A percentile compares a stretch with the other conserved stretches of the same genome.
Conservation (phyloP, 495 filamentous ascomycete species). For the Beverwykella pulmonaria region DNA sequence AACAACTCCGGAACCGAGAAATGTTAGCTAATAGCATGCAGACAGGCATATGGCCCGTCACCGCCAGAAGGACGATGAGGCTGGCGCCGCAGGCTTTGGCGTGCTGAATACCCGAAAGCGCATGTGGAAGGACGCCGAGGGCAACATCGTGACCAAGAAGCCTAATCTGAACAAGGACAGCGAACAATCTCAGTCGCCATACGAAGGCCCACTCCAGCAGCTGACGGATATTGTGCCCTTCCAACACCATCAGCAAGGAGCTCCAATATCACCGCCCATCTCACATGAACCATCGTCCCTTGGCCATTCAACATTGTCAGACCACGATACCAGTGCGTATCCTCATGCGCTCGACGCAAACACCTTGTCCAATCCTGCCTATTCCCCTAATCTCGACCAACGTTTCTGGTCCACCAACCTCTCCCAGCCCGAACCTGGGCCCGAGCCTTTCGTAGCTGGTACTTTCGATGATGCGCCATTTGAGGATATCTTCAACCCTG, state of each 20-base stretch:
- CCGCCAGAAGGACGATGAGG: constrained; percentile 62
- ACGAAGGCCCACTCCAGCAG: neutral
- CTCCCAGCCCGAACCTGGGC: constrained; percentile 9
- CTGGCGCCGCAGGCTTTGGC: constrained; percentile 60
- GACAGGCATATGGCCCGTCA: constrained; percentile 64
- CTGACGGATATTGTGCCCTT: constrained; percentile 16
- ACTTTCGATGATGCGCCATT: constrained; percentile 44
- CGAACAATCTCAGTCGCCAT: neutral
- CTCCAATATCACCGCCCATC: constrained; percentile 37
- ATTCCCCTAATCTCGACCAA: constrained; percentile 11
- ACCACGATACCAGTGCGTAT: constrained; percentile 27
- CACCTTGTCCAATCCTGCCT: constrained; percentile 7
- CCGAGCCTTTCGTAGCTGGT: neutral
- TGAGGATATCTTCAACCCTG: constrained; percentile 49
- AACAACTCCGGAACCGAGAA: neutral
- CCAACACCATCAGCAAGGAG: constrained; percentile 11
- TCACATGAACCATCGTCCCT: constrained; percentile 28
- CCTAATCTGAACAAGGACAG: constrained; percentile 4
- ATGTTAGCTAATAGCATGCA: constrained; percentile 39
- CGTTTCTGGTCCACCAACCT: constrained; percentile 30
- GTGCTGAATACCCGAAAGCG: constrained; percentile 63
- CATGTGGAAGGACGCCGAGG: constrained; percentile 59
- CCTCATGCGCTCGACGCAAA: constrained; percentile 19
- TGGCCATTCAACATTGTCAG: constrained; percentile 13
- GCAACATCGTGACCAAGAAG: constrained; percentile 55